Base-by-base conservation (phyloP, 1,139 yeast species). In the Saccharomycopsis hybrid region DNA sequence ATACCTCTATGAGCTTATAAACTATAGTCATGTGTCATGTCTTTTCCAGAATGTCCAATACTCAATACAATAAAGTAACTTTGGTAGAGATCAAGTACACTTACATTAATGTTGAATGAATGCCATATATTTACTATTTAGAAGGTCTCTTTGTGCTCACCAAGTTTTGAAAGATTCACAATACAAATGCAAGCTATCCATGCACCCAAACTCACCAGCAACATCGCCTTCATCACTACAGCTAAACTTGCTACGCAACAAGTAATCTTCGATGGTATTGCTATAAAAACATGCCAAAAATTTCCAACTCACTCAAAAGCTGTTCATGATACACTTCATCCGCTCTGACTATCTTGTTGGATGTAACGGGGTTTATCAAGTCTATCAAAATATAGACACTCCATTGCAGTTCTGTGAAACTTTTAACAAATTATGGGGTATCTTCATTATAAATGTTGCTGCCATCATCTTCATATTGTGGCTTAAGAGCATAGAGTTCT, bases 121-220 rank as follows among this genome's bases (percentile, higher is more conserved):
- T n/a, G n/a, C n/a, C n/a, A n/a, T n/a, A n/a, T n/a, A n/a, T n/a
- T n/a, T n/a, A n/a, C n/a, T n/a, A n/a, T n/a, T n/a, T n/a, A n/a
- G n/a, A n/a, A n/a, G n/a, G n/a, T n/a, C n/a, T n/a, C n/a, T n/a
- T n/a, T n/a, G n/a, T n/a, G n/a, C n/a, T n/a, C n/a, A n/a, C n/a
- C n/a, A n/a, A n/a, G n/a, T n/a, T n/a, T n/a, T n/a, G n/a, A n/a
- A n/a, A n/a, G n/a, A n/a, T n/a, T n/a, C n/a, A n/a, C n/a, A 43
- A 41, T 44, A 50, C n/a, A 51, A 38, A 27, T 48, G 48, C 36
- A 78, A 71, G 60, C 90, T 85, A 66, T 92, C 98, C 48, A 92
- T 88, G 65, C 97, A 89, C 8, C 97, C 98, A 67, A 86, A 92
- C 0, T 98, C 98, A 11, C 97, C 97, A 32, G 97, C 97, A 35